Evolutionary conservation across 192 early-diverging fungal species (phyloP).

Genomic region (Podila epicladia): DNA sequence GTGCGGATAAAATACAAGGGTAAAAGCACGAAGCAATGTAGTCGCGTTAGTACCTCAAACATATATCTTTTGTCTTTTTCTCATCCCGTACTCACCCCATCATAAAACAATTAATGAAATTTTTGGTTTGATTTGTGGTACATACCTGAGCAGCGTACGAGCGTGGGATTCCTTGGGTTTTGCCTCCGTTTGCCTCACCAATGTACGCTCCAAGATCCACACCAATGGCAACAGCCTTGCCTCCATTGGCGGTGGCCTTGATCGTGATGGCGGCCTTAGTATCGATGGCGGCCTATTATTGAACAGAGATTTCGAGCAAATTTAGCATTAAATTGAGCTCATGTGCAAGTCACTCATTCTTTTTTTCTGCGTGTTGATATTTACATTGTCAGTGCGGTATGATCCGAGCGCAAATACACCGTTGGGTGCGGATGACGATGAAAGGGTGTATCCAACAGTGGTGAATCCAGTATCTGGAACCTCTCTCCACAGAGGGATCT

Average conservation of each 20-base stretch:
- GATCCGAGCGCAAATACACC: not conserved
- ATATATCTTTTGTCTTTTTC: too few relatives aligned
- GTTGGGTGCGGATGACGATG: not conserved
- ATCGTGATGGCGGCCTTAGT: slow-evolving; percentile 9
- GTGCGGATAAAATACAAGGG: slow-evolving; percentile 2
- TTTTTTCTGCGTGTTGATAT: not conserved
- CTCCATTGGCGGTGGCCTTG: slow-evolving; percentile 2
- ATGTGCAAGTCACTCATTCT: too few relatives aligned
- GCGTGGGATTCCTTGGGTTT: slow-evolving; percentile 18
- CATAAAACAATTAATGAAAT: too few relatives aligned
- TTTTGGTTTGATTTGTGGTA: too few relatives aligned
- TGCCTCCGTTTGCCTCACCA: slow-evolving; percentile 12
- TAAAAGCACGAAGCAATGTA: not conserved
- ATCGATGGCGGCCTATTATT: slow-evolving; percentile 1
- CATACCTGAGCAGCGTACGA: slow-evolving; percentile 11
- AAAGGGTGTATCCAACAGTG: slow-evolving; percentile 7
- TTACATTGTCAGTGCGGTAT: not conserved
- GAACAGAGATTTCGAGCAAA: too few relatives aligned
- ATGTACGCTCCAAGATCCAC: slow-evolving; percentile 18
- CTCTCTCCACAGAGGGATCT: slow-evolving; percentile 5
- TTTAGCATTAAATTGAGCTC: too few relatives aligned
- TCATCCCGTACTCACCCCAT: too few relatives aligned
- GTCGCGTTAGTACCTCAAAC: not conserved
- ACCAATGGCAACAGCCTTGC: slow-evolving; percentile 27
- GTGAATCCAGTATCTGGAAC: slow-evolving; percentile 2